Conservation (phyloP, 306 rosid genomes). For the Cucurbita pepo region DNA sequence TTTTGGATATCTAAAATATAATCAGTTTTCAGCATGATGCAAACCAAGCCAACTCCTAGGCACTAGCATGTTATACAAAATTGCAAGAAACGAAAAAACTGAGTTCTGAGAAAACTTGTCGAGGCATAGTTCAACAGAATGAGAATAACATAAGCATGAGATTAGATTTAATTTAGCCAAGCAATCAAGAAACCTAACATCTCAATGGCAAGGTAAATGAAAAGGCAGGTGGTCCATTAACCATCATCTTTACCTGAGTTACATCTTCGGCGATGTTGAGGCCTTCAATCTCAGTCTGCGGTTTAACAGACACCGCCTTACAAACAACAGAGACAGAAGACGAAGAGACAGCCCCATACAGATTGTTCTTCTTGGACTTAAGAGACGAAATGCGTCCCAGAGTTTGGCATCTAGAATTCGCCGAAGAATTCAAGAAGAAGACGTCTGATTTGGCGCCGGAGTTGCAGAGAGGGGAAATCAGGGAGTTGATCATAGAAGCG, state of each 20-base stretch:
- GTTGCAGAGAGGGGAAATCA: constrained; percentile 20
- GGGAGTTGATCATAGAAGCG: constrained; percentile 20
- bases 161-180: not conserved
- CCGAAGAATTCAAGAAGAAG: constrained; percentile 1
- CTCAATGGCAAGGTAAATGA: not conserved
- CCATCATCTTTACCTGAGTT: constrained; percentile 15
- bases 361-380: constrained; percentile 6
- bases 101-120: not conserved
- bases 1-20: too few relatives aligned
- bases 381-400: constrained; percentile 6
- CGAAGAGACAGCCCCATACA: not conserved
- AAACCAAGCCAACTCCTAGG: too few relatives aligned
- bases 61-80: not conserved
- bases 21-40: too few relatives aligned
- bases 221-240: not conserved
- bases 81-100: not conserved
- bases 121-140: not conserved
- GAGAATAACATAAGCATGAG: not conserved
- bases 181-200: not conserved
- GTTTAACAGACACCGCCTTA: constrained; percentile 49
- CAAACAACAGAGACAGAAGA: constrained; percentile 28
- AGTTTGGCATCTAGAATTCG: not conserved
- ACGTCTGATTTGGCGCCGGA: constrained; percentile 20
- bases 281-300: constrained; percentile 50
- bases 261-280: constrained; percentile 89